phyloP scores from a whole-genome alignment of 768 basidiomycete genomes.

The Candolleomyces aberdarensis region DNA sequence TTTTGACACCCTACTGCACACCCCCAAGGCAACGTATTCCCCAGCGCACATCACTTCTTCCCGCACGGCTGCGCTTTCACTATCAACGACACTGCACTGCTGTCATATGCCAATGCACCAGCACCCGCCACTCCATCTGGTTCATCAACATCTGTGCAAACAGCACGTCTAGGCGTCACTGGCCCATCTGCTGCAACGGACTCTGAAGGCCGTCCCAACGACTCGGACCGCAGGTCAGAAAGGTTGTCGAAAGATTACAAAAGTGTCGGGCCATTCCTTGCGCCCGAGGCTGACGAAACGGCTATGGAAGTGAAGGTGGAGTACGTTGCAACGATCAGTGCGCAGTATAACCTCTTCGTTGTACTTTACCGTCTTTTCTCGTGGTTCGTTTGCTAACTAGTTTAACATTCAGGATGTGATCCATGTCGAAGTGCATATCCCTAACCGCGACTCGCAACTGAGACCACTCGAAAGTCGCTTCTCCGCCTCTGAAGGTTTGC shows the following conservation, averaged over 20 bases:
- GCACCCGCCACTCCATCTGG: slow-evolving; percentile 26
- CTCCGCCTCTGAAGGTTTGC: slow-evolving; percentile 34
- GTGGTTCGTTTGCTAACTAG: neutral
- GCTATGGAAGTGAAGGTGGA: slow-evolving; percentile 53
- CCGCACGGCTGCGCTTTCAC: slow-evolving; percentile 86
- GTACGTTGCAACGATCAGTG: slow-evolving; percentile 59
- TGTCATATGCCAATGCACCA: slow-evolving; percentile 39
- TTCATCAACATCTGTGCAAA: slow-evolving; percentile 30
- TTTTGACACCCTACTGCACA: slow-evolving; percentile 81
- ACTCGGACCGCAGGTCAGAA: slow-evolving; percentile 84
- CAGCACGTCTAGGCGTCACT: slow-evolving; percentile 12
- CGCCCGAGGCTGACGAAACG: slow-evolving; percentile 43
- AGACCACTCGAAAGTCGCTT: slow-evolving; percentile 41
- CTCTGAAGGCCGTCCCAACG: slow-evolving; percentile 54
- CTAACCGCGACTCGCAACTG: slow-evolving; percentile 62
- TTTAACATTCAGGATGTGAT: slow-evolving; percentile 56
- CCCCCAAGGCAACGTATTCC: slow-evolving; percentile 76
- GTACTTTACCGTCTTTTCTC: neutral
- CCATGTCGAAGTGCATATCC: slow-evolving; percentile 73
- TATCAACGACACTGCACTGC: slow-evolving; percentile 62
- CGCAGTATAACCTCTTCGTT: slow-evolving; percentile 49
- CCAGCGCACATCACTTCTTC: slow-evolving; percentile 96
- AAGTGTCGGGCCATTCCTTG: slow-evolving; percentile 69
- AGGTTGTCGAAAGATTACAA: slow-evolving; percentile 86
- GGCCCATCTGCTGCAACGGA: slow-evolving; percentile 18